phyloP scores from a whole-genome alignment of 73 alveolate genomes.

The Halteria grandinella region DNA sequence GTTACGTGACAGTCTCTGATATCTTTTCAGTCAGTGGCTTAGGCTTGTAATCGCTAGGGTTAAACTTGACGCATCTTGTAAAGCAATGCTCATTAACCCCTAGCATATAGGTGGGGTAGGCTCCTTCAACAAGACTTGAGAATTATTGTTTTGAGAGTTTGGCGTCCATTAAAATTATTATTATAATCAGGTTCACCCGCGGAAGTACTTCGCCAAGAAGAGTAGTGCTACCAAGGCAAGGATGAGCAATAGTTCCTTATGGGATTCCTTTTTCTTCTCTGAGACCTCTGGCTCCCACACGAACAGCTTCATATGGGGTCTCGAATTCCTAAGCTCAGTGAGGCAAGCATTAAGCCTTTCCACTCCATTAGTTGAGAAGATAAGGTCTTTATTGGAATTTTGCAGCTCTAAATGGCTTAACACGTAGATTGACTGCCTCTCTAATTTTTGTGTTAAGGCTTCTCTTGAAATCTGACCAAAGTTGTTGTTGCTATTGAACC shows the following conservation, averaged over 20 bases:
- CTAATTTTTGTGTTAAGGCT: background rate
- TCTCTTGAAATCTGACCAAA: too few relatives aligned
- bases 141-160: background rate
- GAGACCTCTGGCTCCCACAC: constrained; percentile 44
- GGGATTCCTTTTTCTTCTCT: constrained; percentile 27
- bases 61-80: constrained; percentile 12
- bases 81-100: constrained; percentile 21
- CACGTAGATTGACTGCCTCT: constrained; percentile 27
- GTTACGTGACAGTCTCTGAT: background rate
- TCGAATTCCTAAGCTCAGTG: background rate
- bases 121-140: constrained; percentile 11
- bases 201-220: constrained; percentile 26
- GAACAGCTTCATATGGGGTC: background rate
- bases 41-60: background rate
- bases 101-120: constrained; percentile 19
- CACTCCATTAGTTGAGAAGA: constrained; percentile 5
- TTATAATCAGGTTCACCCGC: background rate
- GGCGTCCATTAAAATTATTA: constrained; percentile 5
- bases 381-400: constrained; percentile 7
- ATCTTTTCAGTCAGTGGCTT: background rate
- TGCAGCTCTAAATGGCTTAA: constrained; percentile 17
- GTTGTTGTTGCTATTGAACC: too few relatives aligned
- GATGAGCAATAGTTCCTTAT: background rate
- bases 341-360: constrained; percentile 46
- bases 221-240: background rate